phyloP scores from a whole-genome alignment of 495 filamentous ascomycete genomes.

The Penicillium antarcticum region DNA sequence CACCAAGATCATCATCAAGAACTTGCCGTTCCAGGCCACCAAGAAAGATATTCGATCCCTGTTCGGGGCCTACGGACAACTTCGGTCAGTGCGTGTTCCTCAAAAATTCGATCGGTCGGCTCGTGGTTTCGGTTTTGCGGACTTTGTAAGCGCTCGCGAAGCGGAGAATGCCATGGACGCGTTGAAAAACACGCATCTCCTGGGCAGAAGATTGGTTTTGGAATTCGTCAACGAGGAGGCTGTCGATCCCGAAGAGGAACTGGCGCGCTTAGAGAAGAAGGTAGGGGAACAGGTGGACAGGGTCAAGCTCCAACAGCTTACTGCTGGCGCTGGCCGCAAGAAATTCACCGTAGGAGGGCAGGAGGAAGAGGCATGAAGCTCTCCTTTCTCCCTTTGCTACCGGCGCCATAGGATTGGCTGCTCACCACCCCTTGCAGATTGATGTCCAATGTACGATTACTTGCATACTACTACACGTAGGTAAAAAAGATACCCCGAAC shows the following conservation, averaged over 20 bases:
- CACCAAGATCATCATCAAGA: slow-evolving; percentile 97
- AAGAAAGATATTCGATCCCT: slow-evolving; percentile 87
- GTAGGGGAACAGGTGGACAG: slow-evolving; percentile 81
- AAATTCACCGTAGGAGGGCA: slow-evolving; percentile 80
- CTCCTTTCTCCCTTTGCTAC: slow-evolving; percentile 36
- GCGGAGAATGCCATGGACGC: slow-evolving; percentile 91
- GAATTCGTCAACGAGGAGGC: slow-evolving; percentile 85
- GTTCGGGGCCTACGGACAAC: slow-evolving; percentile 84
- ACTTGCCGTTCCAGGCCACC: slow-evolving; percentile 90
- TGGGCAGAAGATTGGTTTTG: slow-evolving; percentile 82
- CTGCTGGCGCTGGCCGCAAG: slow-evolving; percentile 67
- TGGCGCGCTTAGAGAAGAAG: slow-evolving; percentile 94
- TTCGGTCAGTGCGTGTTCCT: slow-evolving; percentile 87
- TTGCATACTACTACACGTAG: slow-evolving; percentile 20
- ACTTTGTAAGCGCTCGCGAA: slow-evolving; percentile 88
- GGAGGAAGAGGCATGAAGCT: slow-evolving; percentile 58
- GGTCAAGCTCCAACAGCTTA: slow-evolving; percentile 83
- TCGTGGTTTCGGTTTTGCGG: slow-evolving; percentile 94
- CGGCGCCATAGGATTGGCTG: slow-evolving; percentile 22
- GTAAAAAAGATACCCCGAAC: slow-evolving; percentile 33
- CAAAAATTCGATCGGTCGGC: slow-evolving; percentile 87
- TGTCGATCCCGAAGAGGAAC: slow-evolving; percentile 90
- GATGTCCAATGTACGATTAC: slow-evolving; percentile 28
- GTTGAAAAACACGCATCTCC: slow-evolving; percentile 86
- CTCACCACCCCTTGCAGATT: slow-evolving; percentile 38